A percentile compares a stretch with the other conserved stretches of the same genome.
Evolutionary conservation across 2,329 filamentous ascomycete species (phyloP).

Genomic region (Hirsutella thompsonii): DNA sequence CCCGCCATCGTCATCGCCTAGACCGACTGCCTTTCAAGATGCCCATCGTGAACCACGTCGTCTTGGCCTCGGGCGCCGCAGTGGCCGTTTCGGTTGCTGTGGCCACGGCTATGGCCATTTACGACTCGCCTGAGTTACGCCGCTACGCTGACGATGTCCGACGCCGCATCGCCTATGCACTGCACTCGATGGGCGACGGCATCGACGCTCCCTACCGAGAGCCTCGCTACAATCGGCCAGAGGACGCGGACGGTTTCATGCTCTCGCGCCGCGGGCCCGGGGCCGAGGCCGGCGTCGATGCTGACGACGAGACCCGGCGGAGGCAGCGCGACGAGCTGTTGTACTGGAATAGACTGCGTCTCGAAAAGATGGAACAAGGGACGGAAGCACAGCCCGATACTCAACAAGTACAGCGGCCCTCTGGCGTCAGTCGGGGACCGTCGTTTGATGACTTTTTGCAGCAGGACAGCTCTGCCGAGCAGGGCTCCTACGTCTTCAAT

Average conservation of each 20-base stretch:
- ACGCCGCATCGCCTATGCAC: conserved; percentile 45
- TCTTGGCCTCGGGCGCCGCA: conserved; percentile 42
- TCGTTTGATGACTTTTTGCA: conserved; percentile 48
- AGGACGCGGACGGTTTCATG: conserved; percentile 52
- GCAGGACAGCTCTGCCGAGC: conserved; percentile 35
- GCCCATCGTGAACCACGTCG: conserved; percentile 42
- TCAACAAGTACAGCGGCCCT: neutral
- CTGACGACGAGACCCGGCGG: conserved; percentile 47
- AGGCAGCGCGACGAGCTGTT: conserved; percentile 51
- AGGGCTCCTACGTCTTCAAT: conserved; percentile 45
- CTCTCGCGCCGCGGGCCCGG: conserved; percentile 31
- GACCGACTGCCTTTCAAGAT: no score
- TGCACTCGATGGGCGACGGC: conserved; percentile 46
- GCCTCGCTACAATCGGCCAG: conserved; percentile 51
- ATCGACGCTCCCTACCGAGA: conserved; percentile 34
- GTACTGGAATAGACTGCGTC: conserved; percentile 48
- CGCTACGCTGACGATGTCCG: conserved; percentile 49
- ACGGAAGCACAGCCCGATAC: neutral
- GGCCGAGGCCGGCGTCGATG: conserved; percentile 38
- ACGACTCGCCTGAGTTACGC: conserved; percentile 51
- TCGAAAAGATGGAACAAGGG: conserved; percentile 31
- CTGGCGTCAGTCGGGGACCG: conserved; percentile 15
- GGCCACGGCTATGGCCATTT: conserved; percentile 45
- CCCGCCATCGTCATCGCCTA: neutral
- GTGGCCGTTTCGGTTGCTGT: conserved; percentile 44